A percentile compares a stretch with the other conserved stretches of the same genome.
phyloP scores from a whole-genome alignment of 176 grass and related monocot genomes.

The Juncus effusus region DNA sequence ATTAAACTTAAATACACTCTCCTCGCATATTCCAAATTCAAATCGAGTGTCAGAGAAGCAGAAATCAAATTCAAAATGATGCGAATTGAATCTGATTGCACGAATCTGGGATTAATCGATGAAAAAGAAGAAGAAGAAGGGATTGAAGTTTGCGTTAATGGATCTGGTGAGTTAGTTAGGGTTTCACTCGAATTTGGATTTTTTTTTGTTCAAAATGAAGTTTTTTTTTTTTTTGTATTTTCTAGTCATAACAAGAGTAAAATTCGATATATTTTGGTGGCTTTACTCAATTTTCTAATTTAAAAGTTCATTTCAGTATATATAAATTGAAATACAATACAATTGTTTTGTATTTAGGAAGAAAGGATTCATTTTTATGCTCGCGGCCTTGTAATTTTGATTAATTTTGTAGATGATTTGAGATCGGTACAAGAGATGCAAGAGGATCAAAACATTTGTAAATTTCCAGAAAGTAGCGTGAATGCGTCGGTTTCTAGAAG shows the following conservation, averaged over 20 bases:
- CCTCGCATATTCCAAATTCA: too few species aligned
- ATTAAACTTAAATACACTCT: too few species aligned
- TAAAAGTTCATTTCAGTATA: neutral
- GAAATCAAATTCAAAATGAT: too few species aligned
- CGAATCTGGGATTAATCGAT: conserved; percentile 6
- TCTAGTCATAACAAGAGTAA: too few species aligned
- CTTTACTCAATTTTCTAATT: neutral
- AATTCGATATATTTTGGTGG: neutral
- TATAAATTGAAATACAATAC: neutral
- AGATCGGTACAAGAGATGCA: conserved; percentile 16
- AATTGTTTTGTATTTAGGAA: neutral
- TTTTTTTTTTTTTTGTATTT: too few species aligned
- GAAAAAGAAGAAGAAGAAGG: conserved; percentile 20
- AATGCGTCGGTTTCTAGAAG: conserved; percentile 5
- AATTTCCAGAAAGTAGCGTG: conserved; percentile 7
- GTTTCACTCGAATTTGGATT: neutral
- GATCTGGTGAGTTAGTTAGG: conserved; percentile 24
- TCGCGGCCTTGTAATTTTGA: neutral
- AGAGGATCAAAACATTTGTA: conserved; percentile 45
- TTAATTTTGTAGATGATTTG: conserved; percentile 17
- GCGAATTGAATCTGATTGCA: conserved; percentile 23
- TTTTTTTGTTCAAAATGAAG: neutral
- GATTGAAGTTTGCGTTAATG: neutral
- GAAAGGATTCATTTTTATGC: neutral
- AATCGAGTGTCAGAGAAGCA: too few species aligned